Evolutionary conservation across 345 rosid species (phyloP).

Genomic region (Eutrema yunnanense): DNA sequence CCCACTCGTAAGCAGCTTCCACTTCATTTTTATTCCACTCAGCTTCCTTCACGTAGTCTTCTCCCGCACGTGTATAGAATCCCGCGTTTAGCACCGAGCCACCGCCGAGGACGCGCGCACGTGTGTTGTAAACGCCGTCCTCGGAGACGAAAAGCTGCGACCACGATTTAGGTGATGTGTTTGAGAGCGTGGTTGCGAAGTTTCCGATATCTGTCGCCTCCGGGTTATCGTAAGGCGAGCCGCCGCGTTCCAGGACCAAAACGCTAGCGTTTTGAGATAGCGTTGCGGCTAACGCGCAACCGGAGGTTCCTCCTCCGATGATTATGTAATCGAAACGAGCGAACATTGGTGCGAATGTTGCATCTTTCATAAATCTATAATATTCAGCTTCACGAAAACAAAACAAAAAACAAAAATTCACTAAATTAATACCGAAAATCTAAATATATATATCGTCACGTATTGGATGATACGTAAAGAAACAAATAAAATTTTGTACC

Average conservation of each 20-base stretch:
- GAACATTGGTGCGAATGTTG: constrained; percentile 45
- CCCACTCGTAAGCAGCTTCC: constrained; percentile 61
- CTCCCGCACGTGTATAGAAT: constrained; percentile 60
- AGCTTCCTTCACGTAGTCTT: constrained; percentile 33
- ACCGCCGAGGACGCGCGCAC: constrained; percentile 83
- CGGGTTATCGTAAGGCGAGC: constrained; percentile 55
- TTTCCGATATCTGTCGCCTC: constrained; percentile 36
- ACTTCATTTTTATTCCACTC: constrained; percentile 50
- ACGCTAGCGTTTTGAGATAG: constrained; percentile 53
- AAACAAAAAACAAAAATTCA: too few relatives aligned
- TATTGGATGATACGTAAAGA: background rate
- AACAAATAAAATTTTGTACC: constrained; percentile 24
- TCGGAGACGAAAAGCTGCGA: constrained; percentile 67
- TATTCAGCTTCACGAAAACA: constrained; percentile 37
- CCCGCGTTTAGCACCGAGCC: constrained; percentile 81
- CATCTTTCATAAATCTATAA: constrained; percentile 56
- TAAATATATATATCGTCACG: background rate
- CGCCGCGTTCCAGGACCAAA: constrained; percentile 74
- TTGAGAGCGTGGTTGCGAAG: constrained; percentile 40
- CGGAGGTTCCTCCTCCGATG: constrained; percentile 85
- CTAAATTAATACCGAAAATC: background rate
- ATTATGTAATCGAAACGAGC: constrained; percentile 59
- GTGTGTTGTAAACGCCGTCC: constrained; percentile 72
- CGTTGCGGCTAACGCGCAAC: constrained; percentile 82
- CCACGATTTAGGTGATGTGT: constrained; percentile 43